Evolutionary conservation across 192 early-diverging fungal species (phyloP), one percentile per base, ranked within the genome.

Genomic region (Phycomyces nitens): DNA sequence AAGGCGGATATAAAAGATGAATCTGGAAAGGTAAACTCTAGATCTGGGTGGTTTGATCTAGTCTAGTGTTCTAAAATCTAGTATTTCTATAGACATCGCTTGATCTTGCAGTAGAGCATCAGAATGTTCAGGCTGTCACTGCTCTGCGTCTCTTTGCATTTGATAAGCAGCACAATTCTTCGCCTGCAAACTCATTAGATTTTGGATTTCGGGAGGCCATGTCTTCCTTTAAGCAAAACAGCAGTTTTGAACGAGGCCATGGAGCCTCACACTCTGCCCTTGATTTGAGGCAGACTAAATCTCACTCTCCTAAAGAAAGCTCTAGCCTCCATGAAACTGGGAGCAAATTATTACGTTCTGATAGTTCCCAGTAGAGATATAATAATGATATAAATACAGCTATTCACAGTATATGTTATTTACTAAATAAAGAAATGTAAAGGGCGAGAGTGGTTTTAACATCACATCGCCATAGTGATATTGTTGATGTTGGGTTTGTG

Each of bases 1-100:
- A 86, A 87, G 40, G 84, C 80, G 51, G 89, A 91, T 59, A 74
- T 88, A 18, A 79, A 81, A n/a, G 87, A 92, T 62, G 83, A 75
- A n/a, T 77, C 82, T 43, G 83, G 86, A 24, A 80, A 80, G 78
- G 83, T 85, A 74, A 55, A 41, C n/a, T 18, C 5, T 50, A 41
- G 26, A 8, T n/a, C n/a, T n/a, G n/a, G n/a, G n/a, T n/a, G n/a
- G n/a, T n/a, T n/a, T n/a, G n/a, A n/a, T n/a, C n/a, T n/a, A n/a
- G n/a, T n/a, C n/a, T n/a, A n/a, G n/a, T n/a, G n/a, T n/a, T n/a
- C n/a, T n/a, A n/a, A 44, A 9, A 18, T 44, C n/a, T 43, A 24
- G 18, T 51, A 43, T 49, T 39, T 15, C 52, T 50, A 3, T 44
- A 85, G 84, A 74, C 75, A 5, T 75, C 84, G 12, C 55, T 85